These are phyloP conservation scores for Pezicula neosporulosa DNA, from an alignment of 2,329 filamentous ascomycete species.

Conservation along the genomic window DNA sequence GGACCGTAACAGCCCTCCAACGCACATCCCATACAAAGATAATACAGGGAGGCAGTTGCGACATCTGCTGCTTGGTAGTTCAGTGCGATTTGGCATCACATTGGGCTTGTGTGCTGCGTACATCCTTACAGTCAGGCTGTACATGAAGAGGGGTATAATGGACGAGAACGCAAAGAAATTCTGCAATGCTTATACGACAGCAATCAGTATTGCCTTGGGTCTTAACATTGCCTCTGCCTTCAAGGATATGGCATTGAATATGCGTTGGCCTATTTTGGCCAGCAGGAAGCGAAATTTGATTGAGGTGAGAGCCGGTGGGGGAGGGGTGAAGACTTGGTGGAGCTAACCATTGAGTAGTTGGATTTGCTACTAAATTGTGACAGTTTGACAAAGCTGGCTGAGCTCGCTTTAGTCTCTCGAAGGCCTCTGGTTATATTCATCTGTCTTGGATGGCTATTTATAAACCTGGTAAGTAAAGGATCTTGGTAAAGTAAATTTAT, in stretches of 20 bases:
- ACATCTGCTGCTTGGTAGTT: constrained; percentile 19
- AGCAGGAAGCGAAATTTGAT: constrained; percentile 31
- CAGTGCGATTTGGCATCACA: constrained; percentile 18
- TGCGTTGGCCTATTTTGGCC: constrained; percentile 44
- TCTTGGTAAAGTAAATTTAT: neutral
- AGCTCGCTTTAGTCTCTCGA: constrained; percentile 25
- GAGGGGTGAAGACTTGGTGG: neutral
- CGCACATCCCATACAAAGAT: constrained; percentile 17
- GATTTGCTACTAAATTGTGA: constrained; percentile 29
- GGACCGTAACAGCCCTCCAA: neutral
- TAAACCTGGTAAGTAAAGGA: constrained; percentile 26
- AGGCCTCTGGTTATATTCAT: constrained; percentile 24
- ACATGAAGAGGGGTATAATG: constrained; percentile 24
- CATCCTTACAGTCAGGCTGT: constrained; percentile 10
- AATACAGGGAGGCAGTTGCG: constrained; percentile 20
- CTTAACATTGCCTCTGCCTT: constrained; percentile 39
- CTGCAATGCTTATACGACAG: constrained; percentile 42
- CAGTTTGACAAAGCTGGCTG: constrained; percentile 25
- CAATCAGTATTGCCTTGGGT: constrained; percentile 37
- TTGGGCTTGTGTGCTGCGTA: constrained; percentile 19
- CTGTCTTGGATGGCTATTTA: constrained; percentile 27
- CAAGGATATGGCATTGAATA: constrained; percentile 39
- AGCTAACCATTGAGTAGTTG: constrained; percentile 12
- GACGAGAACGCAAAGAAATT: constrained; percentile 32
- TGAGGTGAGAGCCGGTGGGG: constrained; percentile 31